Conservation (phyloP, 2,329 filamentous ascomycete species). For the Furcasterigmium sp. region DNA sequence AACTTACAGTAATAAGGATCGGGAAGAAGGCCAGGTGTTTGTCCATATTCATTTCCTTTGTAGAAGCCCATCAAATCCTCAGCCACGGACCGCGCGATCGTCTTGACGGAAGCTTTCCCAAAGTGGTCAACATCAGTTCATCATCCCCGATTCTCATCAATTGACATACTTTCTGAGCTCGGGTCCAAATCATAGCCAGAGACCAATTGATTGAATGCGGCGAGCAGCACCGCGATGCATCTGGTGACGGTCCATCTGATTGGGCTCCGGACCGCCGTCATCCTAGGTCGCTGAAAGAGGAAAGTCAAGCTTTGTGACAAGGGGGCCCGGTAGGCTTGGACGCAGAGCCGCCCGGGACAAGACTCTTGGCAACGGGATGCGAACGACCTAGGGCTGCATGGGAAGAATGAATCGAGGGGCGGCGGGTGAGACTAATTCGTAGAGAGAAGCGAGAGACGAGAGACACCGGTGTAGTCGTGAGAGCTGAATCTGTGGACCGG, state of each 20-base stretch:
- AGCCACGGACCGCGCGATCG: conserved; percentile 43
- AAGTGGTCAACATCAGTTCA: background rate
- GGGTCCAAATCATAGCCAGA: conserved; percentile 29
- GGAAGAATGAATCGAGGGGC: too few relatives aligned
- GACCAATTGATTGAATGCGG: conserved; percentile 16
- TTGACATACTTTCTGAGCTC: conserved; percentile 25
- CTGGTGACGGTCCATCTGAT: background rate
- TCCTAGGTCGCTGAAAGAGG: background rate
- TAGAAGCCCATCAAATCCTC: conserved; percentile 34
- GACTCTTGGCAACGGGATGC: too few relatives aligned
- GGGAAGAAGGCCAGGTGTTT: conserved; percentile 45
- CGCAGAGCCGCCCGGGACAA: too few relatives aligned
- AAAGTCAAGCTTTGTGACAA: background rate
- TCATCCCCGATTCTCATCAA: conserved; percentile 4
- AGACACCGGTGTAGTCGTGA: too few relatives aligned
- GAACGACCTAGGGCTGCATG: too few relatives aligned
- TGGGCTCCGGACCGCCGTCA: background rate
- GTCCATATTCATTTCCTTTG: conserved; percentile 42
- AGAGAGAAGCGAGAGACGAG: background rate
- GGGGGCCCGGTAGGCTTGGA: too few relatives aligned
- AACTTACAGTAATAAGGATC: conserved; percentile 49
- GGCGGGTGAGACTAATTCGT: background rate
- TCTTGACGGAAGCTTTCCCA: conserved; percentile 42
- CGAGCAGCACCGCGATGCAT: conserved; percentile 16
- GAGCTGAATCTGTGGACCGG: too few relatives aligned